Conservation (phyloP, 768 basidiomycete species). For the Hygrophorus pudorinus region DNA sequence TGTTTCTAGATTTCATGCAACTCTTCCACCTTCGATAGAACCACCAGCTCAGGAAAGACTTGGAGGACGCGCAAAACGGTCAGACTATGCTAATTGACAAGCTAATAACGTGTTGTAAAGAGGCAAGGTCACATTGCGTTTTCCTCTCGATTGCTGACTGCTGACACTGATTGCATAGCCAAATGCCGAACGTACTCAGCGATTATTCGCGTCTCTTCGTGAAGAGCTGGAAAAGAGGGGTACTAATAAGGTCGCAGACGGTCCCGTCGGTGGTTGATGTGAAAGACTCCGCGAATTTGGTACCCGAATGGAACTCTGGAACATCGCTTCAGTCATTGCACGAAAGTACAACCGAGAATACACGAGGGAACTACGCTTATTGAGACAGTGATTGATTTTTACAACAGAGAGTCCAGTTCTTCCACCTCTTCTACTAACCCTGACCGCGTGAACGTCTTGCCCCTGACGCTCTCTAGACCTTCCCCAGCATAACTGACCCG, state of each 20-base stretch:
- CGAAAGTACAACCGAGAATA: slow-evolving; percentile 1
- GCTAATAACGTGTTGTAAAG: slow-evolving; percentile 77
- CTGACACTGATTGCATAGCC: slow-evolving; percentile 40
- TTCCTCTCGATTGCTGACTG: background rate
- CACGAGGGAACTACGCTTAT: background rate
- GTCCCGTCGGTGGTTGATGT: slow-evolving; percentile 32
- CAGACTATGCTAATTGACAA: slow-evolving; percentile 79
- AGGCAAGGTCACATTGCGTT: slow-evolving; percentile 37
- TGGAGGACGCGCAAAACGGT: slow-evolving; percentile 71
- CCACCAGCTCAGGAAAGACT: slow-evolving; percentile 59
- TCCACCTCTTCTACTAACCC: slow-evolving; percentile 57
- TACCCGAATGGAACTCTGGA: background rate
- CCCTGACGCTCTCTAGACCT: slow-evolving; percentile 70
- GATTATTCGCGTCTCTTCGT: slow-evolving; percentile 68
- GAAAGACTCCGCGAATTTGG: background rate
- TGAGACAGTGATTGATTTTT: slow-evolving; percentile 11
- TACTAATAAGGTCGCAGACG: slow-evolving; percentile 33
- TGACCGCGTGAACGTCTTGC: slow-evolving; percentile 67
- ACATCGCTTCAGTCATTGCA: too few species aligned
- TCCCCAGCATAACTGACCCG: slow-evolving; percentile 88
- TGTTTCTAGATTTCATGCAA: slow-evolving; percentile 6
- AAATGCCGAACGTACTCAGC: slow-evolving; percentile 75
- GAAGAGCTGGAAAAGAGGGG: slow-evolving; percentile 71
- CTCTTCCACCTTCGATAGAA: slow-evolving; percentile 30
- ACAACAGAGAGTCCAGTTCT: slow-evolving; percentile 63